A percentile compares a stretch with the other conserved stretches of the same genome.
Conservation (phyloP, 2,329 filamentous ascomycete species). For the Rugonectria rugulosa region DNA sequence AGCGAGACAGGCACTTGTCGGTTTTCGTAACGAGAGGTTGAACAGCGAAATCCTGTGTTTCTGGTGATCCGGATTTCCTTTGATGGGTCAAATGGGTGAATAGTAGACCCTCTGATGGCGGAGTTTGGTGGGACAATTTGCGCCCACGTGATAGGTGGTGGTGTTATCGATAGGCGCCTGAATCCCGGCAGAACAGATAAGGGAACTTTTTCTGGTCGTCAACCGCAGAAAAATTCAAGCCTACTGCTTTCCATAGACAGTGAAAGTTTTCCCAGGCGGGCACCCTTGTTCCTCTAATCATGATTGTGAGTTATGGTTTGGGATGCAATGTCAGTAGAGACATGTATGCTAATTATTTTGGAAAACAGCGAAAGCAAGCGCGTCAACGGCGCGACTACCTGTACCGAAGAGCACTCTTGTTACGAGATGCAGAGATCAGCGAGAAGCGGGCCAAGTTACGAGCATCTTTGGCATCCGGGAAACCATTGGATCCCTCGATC, state of each 20-base stretch:
- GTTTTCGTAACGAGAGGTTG: slow-evolving; percentile 21
- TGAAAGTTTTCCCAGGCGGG: slow-evolving; percentile 3
- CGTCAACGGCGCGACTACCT: slow-evolving; percentile 66
- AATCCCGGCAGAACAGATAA: slow-evolving; percentile 40
- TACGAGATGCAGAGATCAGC: slow-evolving; percentile 90
- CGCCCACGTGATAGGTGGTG: slow-evolving; percentile 50
- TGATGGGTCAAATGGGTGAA: slow-evolving; percentile 33
- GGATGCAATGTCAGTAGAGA: neutral
- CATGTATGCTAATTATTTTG: slow-evolving; percentile 29
- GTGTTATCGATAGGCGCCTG: slow-evolving; percentile 40
- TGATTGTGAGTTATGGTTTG: slow-evolving; percentile 44
- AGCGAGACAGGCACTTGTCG: slow-evolving; percentile 8
- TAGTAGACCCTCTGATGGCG: slow-evolving; percentile 38
- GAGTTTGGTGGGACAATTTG: slow-evolving; percentile 50
- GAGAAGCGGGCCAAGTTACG: slow-evolving; percentile 90
- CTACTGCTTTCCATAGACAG: neutral
- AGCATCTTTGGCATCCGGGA: slow-evolving; percentile 86
- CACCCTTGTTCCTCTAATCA: slow-evolving; percentile 21
- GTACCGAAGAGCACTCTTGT: slow-evolving; percentile 85
- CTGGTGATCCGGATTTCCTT: slow-evolving; percentile 40
- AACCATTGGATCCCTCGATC: slow-evolving; percentile 80
- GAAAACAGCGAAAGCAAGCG: slow-evolving; percentile 49
- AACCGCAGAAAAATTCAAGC: slow-evolving; percentile 15
- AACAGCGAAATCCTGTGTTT: slow-evolving; percentile 35
- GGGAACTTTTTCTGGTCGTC: slow-evolving; percentile 39